Evolutionary conservation across 208 protist genomes (phyloP).

Genomic region (Leishmania tarentolae): DNA sequence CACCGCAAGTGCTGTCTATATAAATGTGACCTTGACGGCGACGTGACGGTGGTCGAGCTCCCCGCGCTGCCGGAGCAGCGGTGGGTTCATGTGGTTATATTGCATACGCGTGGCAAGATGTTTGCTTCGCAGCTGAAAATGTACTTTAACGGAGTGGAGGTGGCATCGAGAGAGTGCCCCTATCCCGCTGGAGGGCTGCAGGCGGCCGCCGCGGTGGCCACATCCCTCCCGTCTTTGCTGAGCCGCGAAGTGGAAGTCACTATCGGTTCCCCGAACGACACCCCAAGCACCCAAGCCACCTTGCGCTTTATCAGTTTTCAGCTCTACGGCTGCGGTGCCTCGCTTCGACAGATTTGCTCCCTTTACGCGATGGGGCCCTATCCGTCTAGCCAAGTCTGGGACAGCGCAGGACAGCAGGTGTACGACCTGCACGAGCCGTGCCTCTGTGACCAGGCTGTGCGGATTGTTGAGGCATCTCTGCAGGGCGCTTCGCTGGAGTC

Average conservation of each 20-base stretch:
- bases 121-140: conserved; percentile 42
- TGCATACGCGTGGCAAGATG: conserved; percentile 40
- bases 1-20: conserved; percentile 34
- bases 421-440: conserved; percentile 34
- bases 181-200: conserved; percentile 38
- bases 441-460: conserved; percentile 39
- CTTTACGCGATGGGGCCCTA: conserved; percentile 47
- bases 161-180: conserved; percentile 20
- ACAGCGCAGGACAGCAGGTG: conserved; percentile 21
- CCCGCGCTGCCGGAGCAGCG: conserved; percentile 45
- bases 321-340: conserved; percentile 46
- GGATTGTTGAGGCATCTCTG: conserved; percentile 32
- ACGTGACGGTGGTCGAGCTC: conserved; percentile 37
- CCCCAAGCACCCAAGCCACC: conserved; percentile 18
- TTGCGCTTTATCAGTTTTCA: conserved; percentile 51
- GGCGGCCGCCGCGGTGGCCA: conserved; percentile 23
- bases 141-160: conserved; percentile 53
- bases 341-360: conserved; percentile 32
- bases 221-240: conserved; percentile 23
- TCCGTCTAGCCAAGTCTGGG: conserved; percentile 27
- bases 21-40: conserved; percentile 31
- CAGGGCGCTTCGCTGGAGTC: conserved; percentile 13
- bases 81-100: conserved; percentile 58
- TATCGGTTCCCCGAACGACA: conserved; percentile 38
- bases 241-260: conserved; percentile 37